A percentile compares a stretch with the other conserved stretches of the same genome.
phyloP scores from a whole-genome alignment of 768 basidiomycete genomes.

The Rhizopogon rudus region DNA sequence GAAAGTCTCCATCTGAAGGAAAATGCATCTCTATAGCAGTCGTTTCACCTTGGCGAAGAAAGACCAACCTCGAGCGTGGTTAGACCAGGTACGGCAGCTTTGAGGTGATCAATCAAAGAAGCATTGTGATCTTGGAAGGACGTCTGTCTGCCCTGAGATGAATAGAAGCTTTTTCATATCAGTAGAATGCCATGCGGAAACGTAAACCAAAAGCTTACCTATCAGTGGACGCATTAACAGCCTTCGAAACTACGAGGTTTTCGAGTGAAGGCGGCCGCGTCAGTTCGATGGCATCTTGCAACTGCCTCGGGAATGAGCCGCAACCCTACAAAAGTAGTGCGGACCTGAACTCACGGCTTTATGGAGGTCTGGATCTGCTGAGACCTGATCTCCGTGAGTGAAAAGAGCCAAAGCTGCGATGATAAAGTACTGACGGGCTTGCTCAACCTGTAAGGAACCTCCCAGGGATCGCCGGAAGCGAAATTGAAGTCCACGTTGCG shows the following conservation, averaged over 20 bases:
- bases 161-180: conserved; percentile 60
- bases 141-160: conserved; percentile 79
- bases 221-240: conserved; percentile 77
- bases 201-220: conserved; percentile 39
- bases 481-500: conserved; percentile 81
- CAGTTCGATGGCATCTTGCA: conserved; percentile 38
- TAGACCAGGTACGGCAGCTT: conserved; percentile 44
- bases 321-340: neutral
- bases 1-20: conserved; percentile 75
- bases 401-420: neutral
- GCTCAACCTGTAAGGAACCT: conserved; percentile 58
- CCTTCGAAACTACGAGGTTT: conserved; percentile 33
- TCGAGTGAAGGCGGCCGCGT: conserved; percentile 38
- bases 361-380: conserved; percentile 54
- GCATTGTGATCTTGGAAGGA: conserved; percentile 75
- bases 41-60: neutral
- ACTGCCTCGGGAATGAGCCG: conserved; percentile 28
- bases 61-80: conserved; percentile 62
- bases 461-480: conserved; percentile 33
- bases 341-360: conserved; percentile 35
- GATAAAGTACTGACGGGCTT: conserved; percentile 43
- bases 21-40: neutral
- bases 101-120: conserved; percentile 53
- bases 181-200: neutral
- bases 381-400: conserved; percentile 34